Conservation (phyloP, 2,329 filamentous ascomycete genomes). For the Cladosporium sp. region DNA sequence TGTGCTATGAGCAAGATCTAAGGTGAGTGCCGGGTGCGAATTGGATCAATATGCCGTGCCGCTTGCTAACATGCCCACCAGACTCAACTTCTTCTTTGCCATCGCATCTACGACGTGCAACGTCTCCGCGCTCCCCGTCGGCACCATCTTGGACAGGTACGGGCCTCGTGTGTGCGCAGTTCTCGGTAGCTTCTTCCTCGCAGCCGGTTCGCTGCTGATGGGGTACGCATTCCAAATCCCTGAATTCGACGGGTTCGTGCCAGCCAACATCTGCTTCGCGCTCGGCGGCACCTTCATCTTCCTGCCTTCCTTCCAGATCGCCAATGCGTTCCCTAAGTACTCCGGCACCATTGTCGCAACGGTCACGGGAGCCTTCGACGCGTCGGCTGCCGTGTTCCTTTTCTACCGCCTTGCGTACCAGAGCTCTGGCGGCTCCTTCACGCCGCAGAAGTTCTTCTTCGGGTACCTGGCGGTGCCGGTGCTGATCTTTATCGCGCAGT, state of each 20-base stretch:
- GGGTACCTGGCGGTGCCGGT: conserved; percentile 41
- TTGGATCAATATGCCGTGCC: background rate
- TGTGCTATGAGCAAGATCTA: conserved; percentile 54
- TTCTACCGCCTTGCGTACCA: conserved; percentile 44
- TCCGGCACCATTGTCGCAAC: conserved; percentile 44
- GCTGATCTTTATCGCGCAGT: conserved; percentile 37
- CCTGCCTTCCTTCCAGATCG: conserved; percentile 45
- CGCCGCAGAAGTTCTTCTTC: conserved; percentile 43
- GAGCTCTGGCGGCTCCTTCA: conserved; percentile 35
- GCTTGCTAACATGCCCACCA: conserved; percentile 15
- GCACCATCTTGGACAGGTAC: conserved; percentile 74
- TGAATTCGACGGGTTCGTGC: conserved; percentile 61
- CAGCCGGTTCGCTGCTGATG: conserved; percentile 63
- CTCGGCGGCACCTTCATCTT: conserved; percentile 46
- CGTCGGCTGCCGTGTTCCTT: conserved; percentile 43
- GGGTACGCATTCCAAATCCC: conserved; percentile 55
- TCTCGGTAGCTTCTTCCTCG: conserved; percentile 62
- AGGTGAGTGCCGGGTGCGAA: conserved; percentile 20
- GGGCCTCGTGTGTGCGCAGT: conserved; percentile 72
- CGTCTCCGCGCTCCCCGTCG: conserved; percentile 75
- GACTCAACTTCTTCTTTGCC: conserved; percentile 85
- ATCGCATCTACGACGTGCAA: conserved; percentile 83
- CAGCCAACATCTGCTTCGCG: conserved; percentile 43
- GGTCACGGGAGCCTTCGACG: conserved; percentile 46
- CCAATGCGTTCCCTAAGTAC: conserved; percentile 45